Conservation (phyloP, 164 flowering plant genomes). For the Malania oleifera region DNA sequence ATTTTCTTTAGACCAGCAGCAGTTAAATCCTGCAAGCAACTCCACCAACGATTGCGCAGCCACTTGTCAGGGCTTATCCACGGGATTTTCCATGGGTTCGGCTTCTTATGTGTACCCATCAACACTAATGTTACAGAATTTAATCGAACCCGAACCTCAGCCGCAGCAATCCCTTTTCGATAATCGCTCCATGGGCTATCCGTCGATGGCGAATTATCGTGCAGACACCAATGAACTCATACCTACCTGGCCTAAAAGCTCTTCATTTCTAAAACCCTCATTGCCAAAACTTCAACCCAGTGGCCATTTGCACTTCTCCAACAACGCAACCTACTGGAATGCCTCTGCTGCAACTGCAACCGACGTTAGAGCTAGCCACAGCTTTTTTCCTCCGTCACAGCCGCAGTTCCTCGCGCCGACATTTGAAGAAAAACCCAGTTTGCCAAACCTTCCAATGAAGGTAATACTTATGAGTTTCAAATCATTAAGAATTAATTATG, state of each 20-base stretch:
- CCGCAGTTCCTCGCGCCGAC: slow-evolving; percentile 22
- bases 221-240: slow-evolving; percentile 18
- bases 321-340: slow-evolving; percentile 41
- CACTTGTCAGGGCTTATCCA: slow-evolving; percentile 23
- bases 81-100: slow-evolving; percentile 23
- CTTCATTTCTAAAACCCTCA: slow-evolving; percentile 22
- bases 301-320: slow-evolving; percentile 31
- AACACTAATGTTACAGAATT: slow-evolving; percentile 31
- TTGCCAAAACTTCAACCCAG: slow-evolving; percentile 22
- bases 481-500: not conserved
- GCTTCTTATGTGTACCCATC: slow-evolving; percentile 36
- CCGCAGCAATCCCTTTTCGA: slow-evolving; percentile 19
- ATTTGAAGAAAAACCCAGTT: slow-evolving; percentile 35
- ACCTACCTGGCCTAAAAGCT: slow-evolving; percentile 23
- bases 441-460: slow-evolving; percentile 35
- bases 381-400: slow-evolving; percentile 19
- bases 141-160: slow-evolving; percentile 32
- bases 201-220: slow-evolving; percentile 11
- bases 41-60: slow-evolving; percentile 17
- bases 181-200: slow-evolving; percentile 21
- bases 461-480: slow-evolving; percentile 16
- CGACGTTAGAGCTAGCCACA: slow-evolving; percentile 5
- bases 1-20: slow-evolving; percentile 30
- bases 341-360: slow-evolving; percentile 22
- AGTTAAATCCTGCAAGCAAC: slow-evolving; percentile 13